phyloP scores from a whole-genome alignment of 495 filamentous ascomycete species.

The Aspergillus affinis region DNA sequence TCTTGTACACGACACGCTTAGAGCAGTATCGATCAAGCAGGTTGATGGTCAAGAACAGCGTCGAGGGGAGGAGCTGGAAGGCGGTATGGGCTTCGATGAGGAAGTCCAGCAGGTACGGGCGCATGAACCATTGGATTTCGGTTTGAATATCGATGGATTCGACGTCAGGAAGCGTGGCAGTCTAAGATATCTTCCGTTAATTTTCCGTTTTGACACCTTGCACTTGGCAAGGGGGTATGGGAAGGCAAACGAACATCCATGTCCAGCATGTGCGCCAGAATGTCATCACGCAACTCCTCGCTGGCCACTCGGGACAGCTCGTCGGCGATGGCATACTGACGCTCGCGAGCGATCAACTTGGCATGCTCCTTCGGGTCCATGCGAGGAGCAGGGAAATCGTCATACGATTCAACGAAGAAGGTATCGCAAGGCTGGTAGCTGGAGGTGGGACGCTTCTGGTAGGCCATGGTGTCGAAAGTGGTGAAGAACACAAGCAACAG shows the following conservation, averaged over 20 bases:
- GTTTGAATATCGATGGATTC: slow-evolving; percentile 98
- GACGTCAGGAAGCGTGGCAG: slow-evolving; percentile 88
- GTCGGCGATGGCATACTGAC: slow-evolving; percentile 80
- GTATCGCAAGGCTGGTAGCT: slow-evolving; percentile 64
- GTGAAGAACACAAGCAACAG: slow-evolving; percentile 18
- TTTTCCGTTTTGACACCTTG: background rate
- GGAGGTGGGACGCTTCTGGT: slow-evolving; percentile 51
- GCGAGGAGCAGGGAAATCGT: slow-evolving; percentile 49
- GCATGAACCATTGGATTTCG: slow-evolving; percentile 99
- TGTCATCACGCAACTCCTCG: slow-evolving; percentile 90
- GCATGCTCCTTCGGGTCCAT: slow-evolving; percentile 62
- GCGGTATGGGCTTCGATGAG: slow-evolving; percentile 94
- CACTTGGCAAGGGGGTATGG: background rate
- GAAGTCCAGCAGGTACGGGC: slow-evolving; percentile 97
- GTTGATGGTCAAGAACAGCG: slow-evolving; percentile 93
- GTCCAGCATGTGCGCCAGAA: slow-evolving; percentile 86
- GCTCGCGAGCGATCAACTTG: slow-evolving; percentile 70
- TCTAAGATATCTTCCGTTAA: slow-evolving; percentile 41
- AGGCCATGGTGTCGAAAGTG: slow-evolving; percentile 67
- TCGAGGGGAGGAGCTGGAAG: slow-evolving; percentile 91
- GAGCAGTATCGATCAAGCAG: slow-evolving; percentile 97
- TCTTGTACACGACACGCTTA: slow-evolving; percentile 96
- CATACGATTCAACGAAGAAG: slow-evolving; percentile 86
- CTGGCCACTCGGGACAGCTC: slow-evolving; percentile 78
- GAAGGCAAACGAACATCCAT: slow-evolving; percentile 75